Base-by-base conservation (phyloP, 2,329 filamentous ascomycete genomes). In the Arthrobotrys sinensis region DNA sequence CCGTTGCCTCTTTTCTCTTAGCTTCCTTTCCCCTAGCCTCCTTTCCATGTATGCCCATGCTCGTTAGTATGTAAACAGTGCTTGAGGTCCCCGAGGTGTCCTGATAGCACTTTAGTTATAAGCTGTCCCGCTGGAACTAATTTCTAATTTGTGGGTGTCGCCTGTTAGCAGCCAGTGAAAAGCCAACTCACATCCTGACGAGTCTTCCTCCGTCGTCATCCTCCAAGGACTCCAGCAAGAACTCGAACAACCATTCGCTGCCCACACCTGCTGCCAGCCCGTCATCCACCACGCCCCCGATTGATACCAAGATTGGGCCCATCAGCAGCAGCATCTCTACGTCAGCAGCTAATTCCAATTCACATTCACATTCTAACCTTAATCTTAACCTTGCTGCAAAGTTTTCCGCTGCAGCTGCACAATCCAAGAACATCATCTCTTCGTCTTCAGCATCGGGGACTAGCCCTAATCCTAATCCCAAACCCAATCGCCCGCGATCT, bases 381-480 rank as follows among this genome's bases (percentile, higher is more conserved):
- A 21, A 14, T 4, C 24, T 28, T 38, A 60, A 43, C 55, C 55
- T 60, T 65, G 46, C 73, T 66, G 73, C 67, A 71, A 77, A 77
- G 65, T 71, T 77, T 77, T 77, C 73, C 46, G 66, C 65, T 46
- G 55, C 72, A 57, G 55, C 38, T 55, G 45, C 57, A 50, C 34
- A 52, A 10, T 45, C 53, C 45, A 66, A 69, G 71, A 64, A 76
- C 72, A 76, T 76, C 72, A 76, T 76, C 72, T 69, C 72, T 76
- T 76, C 70, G 32, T 62, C 62, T 62, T 67, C 63, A 55, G 63
- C 63, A 46, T 60, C 48, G 60, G 73, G 60, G 38, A 36, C 66
- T 16, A 67, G 50, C 66, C 19, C 73, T 66, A 77, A 70, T 38
- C 62, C 55, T 34, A 46, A 55, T 52, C 28, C 32, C 16, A 63